Evolutionary conservation across 140 eudicot genomes (phyloP), one percentile per base, ranked within the genome.

Genomic region (Stevia rebaudiana): DNA sequence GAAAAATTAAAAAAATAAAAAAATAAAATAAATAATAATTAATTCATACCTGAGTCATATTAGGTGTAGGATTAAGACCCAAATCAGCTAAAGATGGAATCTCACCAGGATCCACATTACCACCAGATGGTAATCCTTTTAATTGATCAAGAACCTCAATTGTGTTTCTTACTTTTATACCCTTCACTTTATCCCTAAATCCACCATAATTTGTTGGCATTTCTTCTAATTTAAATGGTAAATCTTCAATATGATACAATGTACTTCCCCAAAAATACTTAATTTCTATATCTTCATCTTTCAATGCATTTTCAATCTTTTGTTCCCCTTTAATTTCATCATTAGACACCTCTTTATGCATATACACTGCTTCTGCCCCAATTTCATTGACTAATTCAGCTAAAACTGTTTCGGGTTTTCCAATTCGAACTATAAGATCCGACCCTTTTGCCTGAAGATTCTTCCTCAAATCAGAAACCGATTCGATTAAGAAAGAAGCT

Each of bases 211-310:
- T 84, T 1, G 90, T 87, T 0, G 95, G 97, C 94, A 90, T 90
- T 37, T 76, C 84, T 64, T 78, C 94, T 80, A 90, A 78, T 23
- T 80, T 75, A 74, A 87, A 90, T 2, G 94, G 88, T 61, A 90
- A 80, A 82, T 90, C 97, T 19, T 90, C 95, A 58, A 90, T 18
- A 77, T 90, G 97, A 69, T 82, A 87, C 88, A 90, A 80, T 42
- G 97, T 90, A 68, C 97, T 90, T 16, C 97, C 97, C 97, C 97
- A 90, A 69, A 84, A 90, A 63, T 90, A 90, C 82, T 87, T 90
- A 61, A 90, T 75, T 55, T 90, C 97, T 57, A 90, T 83, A 3
- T 94, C 95, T 69, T 90, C 95, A 46, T 76, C 80, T 69, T 69
- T 76, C 63, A 76, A 69, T 4, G 7, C 68, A 55, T 17, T 76